Evolutionary conservation across 176 grass and related monocot species (phyloP).

Genomic region (Themeda triandra): DNA sequence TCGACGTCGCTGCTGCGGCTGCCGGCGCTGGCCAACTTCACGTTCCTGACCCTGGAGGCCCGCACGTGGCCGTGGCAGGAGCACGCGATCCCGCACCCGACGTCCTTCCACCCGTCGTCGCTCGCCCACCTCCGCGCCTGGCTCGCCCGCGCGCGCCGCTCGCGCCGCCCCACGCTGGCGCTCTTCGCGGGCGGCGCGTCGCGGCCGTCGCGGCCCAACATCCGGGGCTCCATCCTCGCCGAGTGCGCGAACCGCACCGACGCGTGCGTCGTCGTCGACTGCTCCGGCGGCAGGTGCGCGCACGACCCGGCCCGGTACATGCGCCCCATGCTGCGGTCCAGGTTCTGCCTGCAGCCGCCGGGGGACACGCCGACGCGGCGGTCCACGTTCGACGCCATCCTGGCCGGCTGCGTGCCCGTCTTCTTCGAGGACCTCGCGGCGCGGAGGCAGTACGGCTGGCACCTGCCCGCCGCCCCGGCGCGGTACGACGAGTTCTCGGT

Average conservation of each 20-base stretch:
- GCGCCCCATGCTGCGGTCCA: conserved; percentile 48
- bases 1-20: conserved; percentile 62
- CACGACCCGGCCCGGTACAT: conserved; percentile 42
- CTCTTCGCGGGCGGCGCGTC: conserved; percentile 45
- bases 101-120: conserved; percentile 61
- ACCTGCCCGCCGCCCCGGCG: conserved; percentile 42
- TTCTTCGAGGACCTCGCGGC: conserved; percentile 73
- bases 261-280: conserved; percentile 55
- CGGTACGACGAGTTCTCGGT: conserved; percentile 67
- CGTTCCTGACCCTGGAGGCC: conserved; percentile 57
- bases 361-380: conserved; percentile 59
- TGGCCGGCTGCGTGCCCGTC: conserved; percentile 63
- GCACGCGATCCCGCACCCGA: conserved; percentile 74
- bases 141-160: conserved; percentile 44
- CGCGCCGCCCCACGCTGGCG: conserved; percentile 40
- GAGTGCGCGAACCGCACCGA: conserved; percentile 51
- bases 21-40: conserved; percentile 64
- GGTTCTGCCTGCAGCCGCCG: conserved; percentile 65
- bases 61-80: conserved; percentile 84
- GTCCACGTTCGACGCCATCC: conserved; percentile 65
- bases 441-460: conserved; percentile 63
- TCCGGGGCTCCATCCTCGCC: conserved; percentile 51
- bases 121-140: conserved; percentile 43
- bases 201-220: conserved; percentile 43
- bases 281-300: conserved; percentile 43